phyloP scores from a whole-genome alignment of 331 rosid genomes.

The Acacia pycnantha region DNA sequence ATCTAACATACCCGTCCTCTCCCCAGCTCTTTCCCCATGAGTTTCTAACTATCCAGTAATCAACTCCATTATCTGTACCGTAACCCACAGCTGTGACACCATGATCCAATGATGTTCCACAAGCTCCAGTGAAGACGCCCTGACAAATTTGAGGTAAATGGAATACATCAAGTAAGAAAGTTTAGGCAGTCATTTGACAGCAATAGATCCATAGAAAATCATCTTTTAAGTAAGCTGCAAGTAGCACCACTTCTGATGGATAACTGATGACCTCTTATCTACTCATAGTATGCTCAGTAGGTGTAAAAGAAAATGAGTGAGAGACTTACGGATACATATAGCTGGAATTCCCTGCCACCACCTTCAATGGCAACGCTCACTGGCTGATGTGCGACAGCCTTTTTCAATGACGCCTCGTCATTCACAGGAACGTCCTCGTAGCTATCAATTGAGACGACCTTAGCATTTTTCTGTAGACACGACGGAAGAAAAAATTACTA shows the following conservation, averaged over 20 bases:
- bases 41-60: slow-evolving; percentile 90
- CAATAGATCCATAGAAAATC: background rate
- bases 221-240: background rate
- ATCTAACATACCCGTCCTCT: slow-evolving; percentile 66
- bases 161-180: background rate
- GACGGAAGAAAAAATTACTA: background rate
- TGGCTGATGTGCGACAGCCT: slow-evolving; percentile 79
- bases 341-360: slow-evolving; percentile 92
- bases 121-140: slow-evolving; percentile 80
- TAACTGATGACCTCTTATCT: background rate
- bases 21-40: slow-evolving; percentile 95
- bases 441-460: slow-evolving; percentile 62
- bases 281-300: background rate
- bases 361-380: slow-evolving; percentile 83
- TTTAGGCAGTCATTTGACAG: background rate
- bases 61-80: slow-evolving; percentile 64
- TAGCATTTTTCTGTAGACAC: slow-evolving; percentile 77
- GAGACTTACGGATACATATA: slow-evolving; percentile 64
- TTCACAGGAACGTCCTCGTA: slow-evolving; percentile 77
- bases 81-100: slow-evolving; percentile 91
- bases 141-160: slow-evolving; percentile 19
- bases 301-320: background rate
- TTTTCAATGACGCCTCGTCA: slow-evolving; percentile 65
- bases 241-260: background rate
- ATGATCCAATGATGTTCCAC: slow-evolving; percentile 88